Conservation (phyloP, 2,329 filamentous ascomycete species). For the Clonostachys rosea region DNA sequence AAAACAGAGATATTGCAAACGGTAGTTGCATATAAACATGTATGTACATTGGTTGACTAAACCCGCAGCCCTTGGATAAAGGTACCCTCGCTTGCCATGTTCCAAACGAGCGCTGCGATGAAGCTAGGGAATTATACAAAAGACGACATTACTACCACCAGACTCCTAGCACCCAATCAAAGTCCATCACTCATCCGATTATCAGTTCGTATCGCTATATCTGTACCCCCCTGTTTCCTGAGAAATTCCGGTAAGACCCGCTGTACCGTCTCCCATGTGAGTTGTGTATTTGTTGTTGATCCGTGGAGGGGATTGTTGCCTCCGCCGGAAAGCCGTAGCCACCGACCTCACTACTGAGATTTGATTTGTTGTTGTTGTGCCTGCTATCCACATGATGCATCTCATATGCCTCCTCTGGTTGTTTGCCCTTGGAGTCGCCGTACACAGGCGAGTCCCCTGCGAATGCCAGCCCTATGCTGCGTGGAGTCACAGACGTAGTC, state of each 20-base stretch:
- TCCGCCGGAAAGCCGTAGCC: background rate
- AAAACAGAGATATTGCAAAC: no score
- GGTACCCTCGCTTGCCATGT: no score
- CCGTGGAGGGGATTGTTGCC: background rate
- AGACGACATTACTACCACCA: no score
- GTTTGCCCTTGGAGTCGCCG: slow-evolving; percentile 4
- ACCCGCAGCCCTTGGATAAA: no score
- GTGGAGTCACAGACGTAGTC: slow-evolving; percentile 24
- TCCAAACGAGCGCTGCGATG: no score
- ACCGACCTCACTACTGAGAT: background rate
- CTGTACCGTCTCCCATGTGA: background rate
- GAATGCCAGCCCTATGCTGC: slow-evolving; percentile 36
- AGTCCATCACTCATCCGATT: no score
- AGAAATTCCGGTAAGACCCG: background rate
- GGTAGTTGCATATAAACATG: no score
- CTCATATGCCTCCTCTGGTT: slow-evolving; percentile 23
- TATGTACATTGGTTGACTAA: no score
- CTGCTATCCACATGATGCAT: slow-evolving; percentile 34
- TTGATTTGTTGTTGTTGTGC: background rate
- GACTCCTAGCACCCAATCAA: no score
- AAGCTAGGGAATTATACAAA: no score
- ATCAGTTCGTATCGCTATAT: no score
- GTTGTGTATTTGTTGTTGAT: no score
- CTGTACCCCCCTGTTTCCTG: background rate
- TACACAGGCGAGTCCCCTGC: slow-evolving; percentile 22